Conservation (phyloP, 352 stramenopile species). For the Peronosclerospora sorghi region DNA sequence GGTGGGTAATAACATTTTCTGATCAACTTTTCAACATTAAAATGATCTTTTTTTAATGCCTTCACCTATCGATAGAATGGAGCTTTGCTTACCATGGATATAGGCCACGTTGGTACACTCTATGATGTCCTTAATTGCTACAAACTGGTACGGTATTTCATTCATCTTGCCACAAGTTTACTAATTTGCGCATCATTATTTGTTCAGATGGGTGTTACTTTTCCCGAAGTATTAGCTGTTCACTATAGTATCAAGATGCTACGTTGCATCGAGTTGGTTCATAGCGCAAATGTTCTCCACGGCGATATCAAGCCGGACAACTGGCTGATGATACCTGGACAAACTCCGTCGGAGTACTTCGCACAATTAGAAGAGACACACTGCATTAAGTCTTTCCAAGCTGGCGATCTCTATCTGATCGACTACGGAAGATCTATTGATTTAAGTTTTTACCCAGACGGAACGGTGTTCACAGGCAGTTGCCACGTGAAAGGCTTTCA, state of each 20-base stretch:
- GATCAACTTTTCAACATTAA: not conserved
- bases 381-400: constrained; percentile 12
- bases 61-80: constrained; percentile 40
- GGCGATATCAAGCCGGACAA: constrained; percentile 85
- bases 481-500: constrained; percentile 82
- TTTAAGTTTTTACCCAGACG: constrained; percentile 37
- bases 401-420: constrained; percentile 57
- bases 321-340: constrained; percentile 51
- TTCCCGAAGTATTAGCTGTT: constrained; percentile 60
- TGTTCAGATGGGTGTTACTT: constrained; percentile 30
- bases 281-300: constrained; percentile 53
- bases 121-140: constrained; percentile 74
- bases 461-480: constrained; percentile 52
- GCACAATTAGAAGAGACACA: constrained; percentile 5
- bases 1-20: constrained; percentile 16
- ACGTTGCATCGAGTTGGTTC: constrained; percentile 49
- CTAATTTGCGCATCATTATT: not conserved
- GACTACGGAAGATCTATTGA: constrained; percentile 83
- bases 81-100: constrained; percentile 64
- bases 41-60: not conserved
- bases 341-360: constrained; percentile 5
- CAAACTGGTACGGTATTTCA: constrained; percentile 36
- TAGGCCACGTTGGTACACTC: constrained; percentile 49
- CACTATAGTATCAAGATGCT: constrained; percentile 81
- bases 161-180: constrained; percentile 1